Percentiles rank a stretch among this genome's conserved stretches.
phyloP scores from a whole-genome alignment of 306 rosid species.

The Parietaria judaica region DNA sequence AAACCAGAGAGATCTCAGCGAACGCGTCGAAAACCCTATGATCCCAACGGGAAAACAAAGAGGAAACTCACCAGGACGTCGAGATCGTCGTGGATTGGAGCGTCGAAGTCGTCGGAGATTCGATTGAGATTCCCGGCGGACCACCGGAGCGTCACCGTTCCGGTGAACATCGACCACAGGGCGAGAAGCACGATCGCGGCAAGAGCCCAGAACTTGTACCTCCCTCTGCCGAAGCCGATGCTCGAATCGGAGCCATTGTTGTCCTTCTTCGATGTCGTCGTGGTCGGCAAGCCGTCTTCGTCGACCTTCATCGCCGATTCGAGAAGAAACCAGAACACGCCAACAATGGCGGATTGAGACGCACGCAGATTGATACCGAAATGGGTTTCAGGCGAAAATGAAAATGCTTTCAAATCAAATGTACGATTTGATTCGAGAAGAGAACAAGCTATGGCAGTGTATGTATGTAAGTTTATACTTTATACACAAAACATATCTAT shows the following conservation, averaged over 20 bases:
- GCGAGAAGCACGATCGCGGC: conserved; percentile 89
- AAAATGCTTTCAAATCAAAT: too few relatives aligned
- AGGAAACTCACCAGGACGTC: conserved; percentile 71
- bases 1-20: conserved; percentile 5
- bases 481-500: not conserved
- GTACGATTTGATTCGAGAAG: too few relatives aligned
- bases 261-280: conserved; percentile 52
- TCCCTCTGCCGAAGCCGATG: conserved; percentile 53
- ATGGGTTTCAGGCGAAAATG: too few relatives aligned
- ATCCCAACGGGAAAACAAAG: not conserved
- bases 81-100: conserved; percentile 73
- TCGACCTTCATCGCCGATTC: conserved; percentile 65
- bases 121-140: conserved; percentile 75
- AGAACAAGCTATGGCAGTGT: too few relatives aligned
- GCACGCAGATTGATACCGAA: too few relatives aligned
- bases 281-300: conserved; percentile 70
- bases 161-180: conserved; percentile 97
- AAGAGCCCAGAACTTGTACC: conserved; percentile 91
- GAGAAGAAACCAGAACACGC: not conserved
- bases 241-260: conserved; percentile 35
- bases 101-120: conserved; percentile 46
- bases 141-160: conserved; percentile 95
- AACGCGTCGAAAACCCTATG: not conserved
- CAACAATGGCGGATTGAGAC: too few relatives aligned
- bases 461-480: too few relatives aligned